Conservation (phyloP, 768 basidiomycete species). For the Lactarius deliciosus region DNA sequence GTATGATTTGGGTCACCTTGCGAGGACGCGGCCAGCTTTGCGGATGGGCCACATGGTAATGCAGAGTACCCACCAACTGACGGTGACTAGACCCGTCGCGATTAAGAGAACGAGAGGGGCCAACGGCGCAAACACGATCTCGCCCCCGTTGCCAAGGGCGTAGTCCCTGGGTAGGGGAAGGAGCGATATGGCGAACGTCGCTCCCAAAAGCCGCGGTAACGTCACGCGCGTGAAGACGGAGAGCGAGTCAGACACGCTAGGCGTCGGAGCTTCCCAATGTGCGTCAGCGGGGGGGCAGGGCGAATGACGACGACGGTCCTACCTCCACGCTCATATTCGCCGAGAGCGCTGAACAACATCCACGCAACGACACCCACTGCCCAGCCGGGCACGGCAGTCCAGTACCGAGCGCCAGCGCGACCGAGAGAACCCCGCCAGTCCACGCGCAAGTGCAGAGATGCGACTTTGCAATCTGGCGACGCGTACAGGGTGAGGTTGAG, state of each 20-base stretch:
- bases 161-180: slow-evolving; percentile 56
- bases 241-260: slow-evolving; percentile 52
- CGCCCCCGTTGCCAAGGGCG: slow-evolving; percentile 61
- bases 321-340: slow-evolving; percentile 33
- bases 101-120: slow-evolving; percentile 58
- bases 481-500: slow-evolving; percentile 61
- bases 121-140: slow-evolving; percentile 48
- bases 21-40: slow-evolving; percentile 32
- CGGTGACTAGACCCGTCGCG: slow-evolving; percentile 61
- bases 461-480: slow-evolving; percentile 52
- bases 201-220: slow-evolving; percentile 45
- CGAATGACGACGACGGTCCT: slow-evolving; percentile 5
- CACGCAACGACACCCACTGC: slow-evolving; percentile 66
- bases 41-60: slow-evolving; percentile 50
- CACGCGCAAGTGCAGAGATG: slow-evolving; percentile 50
- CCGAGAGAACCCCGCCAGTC: slow-evolving; percentile 75
- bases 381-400: slow-evolving; percentile 71
- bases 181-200: slow-evolving; percentile 48
- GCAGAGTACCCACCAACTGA: slow-evolving; percentile 56
- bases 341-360: slow-evolving; percentile 55
- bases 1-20: slow-evolving; percentile 27
- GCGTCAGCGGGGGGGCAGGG: slow-evolving; percentile 1
- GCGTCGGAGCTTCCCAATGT: slow-evolving; percentile 41
- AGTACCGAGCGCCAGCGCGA: slow-evolving; percentile 70
- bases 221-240: slow-evolving; percentile 40